Percentiles rank a stretch among this genome's conserved stretches.
phyloP scores from a whole-genome alignment of 768 basidiomycete species.

The Podaxis sp. region DNA sequence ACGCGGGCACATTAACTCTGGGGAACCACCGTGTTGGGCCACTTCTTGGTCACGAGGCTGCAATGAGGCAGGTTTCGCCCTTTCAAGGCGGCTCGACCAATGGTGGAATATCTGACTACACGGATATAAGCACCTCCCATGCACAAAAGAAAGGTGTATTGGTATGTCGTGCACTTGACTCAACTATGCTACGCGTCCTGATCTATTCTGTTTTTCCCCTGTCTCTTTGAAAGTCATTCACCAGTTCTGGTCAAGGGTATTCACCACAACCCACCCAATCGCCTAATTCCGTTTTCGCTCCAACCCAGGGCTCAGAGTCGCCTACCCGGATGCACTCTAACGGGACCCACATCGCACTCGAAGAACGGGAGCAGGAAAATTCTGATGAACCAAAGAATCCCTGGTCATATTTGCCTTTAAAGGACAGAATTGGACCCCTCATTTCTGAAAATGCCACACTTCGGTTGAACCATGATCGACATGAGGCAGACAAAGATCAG shows the following conservation, averaged over 20 bases:
- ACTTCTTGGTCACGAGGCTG: neutral
- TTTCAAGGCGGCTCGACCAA: neutral
- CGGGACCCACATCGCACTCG: neutral
- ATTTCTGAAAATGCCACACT: constrained; percentile 17
- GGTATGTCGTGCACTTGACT: neutral
- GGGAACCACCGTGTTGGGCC: constrained; percentile 7
- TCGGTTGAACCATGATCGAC: neutral
- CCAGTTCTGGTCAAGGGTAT: neutral
- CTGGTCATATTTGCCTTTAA: constrained; percentile 13
- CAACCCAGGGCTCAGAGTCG: too few species aligned
- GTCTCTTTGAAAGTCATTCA: neutral
- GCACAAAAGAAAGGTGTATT: neutral
- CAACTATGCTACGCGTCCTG: neutral
- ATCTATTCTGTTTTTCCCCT: neutral
- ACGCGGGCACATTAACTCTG: neutral
- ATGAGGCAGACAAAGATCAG: neutral
- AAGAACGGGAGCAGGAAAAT: neutral
- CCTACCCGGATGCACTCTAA: too few species aligned
- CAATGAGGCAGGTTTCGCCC: neutral
- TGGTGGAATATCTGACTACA: neutral
- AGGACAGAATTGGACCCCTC: constrained; percentile 20
- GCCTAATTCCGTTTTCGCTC: neutral
- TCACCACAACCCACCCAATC: neutral
- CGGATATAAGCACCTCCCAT: neutral
- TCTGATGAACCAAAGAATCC: neutral